Conservation (phyloP, 495 filamentous ascomycete species). For the Penicillium silybi region DNA sequence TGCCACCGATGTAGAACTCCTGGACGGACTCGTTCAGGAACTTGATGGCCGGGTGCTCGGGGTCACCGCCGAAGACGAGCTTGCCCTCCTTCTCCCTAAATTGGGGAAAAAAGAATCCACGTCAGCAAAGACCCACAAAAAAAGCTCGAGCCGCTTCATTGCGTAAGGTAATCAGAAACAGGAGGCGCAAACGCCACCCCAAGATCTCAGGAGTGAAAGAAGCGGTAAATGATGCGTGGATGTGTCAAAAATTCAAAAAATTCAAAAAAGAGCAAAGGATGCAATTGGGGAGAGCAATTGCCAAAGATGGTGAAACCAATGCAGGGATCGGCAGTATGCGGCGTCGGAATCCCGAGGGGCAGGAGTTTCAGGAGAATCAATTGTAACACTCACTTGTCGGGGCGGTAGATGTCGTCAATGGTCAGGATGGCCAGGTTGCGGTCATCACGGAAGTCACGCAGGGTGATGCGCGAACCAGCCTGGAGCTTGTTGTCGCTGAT, state of each 20-base stretch:
- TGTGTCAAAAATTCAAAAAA: neutral
- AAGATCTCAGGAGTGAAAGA: neutral
- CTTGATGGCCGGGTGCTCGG: constrained; percentile 86
- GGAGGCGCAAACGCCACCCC: neutral
- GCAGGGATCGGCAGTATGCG: constrained; percentile 8
- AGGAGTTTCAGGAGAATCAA: neutral
- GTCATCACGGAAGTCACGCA: constrained; percentile 95
- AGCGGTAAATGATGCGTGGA: neutral
- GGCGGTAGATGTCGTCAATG: constrained; percentile 92
- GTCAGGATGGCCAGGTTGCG: constrained; percentile 93
- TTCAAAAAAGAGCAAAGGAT: neutral
- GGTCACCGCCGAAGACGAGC: constrained; percentile 91
- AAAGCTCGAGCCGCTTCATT: constrained; percentile 15
- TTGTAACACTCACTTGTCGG: constrained; percentile 74
- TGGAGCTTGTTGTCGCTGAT: constrained; percentile 71
- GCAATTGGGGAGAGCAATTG: neutral
- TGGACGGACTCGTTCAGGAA: constrained; percentile 76
- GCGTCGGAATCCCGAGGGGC: neutral
- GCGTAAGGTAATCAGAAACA: constrained; percentile 4
- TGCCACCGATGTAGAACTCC: constrained; percentile 93
- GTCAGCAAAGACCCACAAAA: constrained; percentile 28
- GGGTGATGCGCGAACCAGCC: constrained; percentile 73
- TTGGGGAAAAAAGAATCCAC: constrained; percentile 32
- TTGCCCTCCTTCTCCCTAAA: constrained; percentile 79
- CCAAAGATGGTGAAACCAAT: neutral